Base-by-base conservation (phyloP, 352 stramenopile species). In the Aphanomyces astaci region DNA sequence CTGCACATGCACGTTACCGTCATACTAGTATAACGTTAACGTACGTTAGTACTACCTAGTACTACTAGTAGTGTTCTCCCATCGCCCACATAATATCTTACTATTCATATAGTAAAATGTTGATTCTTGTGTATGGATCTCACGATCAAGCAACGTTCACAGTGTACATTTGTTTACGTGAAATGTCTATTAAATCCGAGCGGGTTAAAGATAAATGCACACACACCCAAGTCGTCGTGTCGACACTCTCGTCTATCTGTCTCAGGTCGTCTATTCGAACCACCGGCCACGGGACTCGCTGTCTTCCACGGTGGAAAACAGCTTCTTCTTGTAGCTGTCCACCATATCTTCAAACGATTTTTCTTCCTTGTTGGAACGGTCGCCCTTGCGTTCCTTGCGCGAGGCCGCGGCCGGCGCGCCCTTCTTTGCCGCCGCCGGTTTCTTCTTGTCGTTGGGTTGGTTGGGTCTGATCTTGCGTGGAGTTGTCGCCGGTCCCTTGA, bases 321-420 rank as follows among this genome's bases (percentile, higher is more conserved):
- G 82, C 64, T 92, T 79, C 70, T 87, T 80, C 78, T 92, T 94
- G 82, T 94, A 94, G 56, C 76, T 84, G 65, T 75, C 74, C 71
- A 94, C 86, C 48, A 94, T 72, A 25, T 77, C 79, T 30, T 94
- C 86, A 54, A 92, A 94, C 45, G 80, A 90, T 60, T 81, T 75
- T 57, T 94, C 86, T 48, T 84, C 74, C 51, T 79, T 69, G 13
- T 71, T 40, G 63, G 85, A 75, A 63, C 81, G 79, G 0, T 68
- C 72, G 55, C 81, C 71, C 71, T 92, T 94, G 64, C 80, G 83
- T 59, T 91, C 77, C 70, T 78, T 90, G 45, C 85, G 85, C 59
- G 82, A 91, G 45, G 36, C 3, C 11, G 56, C 56, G 36, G 25
- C 40, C 0, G 63, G 43, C 36, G 36, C 68, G 4, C 43, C 66